Evolutionary conservation across 148 eudicot genomes (phyloP).

Genomic region (Fagopyrum homotropicum): DNA sequence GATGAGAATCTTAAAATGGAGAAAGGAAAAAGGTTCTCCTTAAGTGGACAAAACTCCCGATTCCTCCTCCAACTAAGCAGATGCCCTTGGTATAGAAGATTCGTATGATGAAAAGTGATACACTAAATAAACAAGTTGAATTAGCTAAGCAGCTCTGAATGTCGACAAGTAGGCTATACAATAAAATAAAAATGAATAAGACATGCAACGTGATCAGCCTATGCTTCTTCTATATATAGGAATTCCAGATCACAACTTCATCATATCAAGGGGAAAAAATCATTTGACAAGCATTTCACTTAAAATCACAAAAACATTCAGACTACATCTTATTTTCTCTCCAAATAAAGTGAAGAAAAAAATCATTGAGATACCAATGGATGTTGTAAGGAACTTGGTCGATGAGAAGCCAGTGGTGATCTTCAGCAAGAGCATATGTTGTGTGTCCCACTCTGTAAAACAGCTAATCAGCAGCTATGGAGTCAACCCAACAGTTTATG

Average conservation of each 20-base stretch:
- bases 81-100: background rate
- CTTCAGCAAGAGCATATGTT: slow-evolving; percentile 45
- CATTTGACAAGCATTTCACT: background rate
- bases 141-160: background rate
- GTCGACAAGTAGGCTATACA: background rate
- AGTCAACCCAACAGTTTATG: slow-evolving; percentile 36
- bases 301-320: background rate
- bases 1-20: slow-evolving; percentile 1
- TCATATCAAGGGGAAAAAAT: background rate
- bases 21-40: background rate
- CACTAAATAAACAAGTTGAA: background rate
- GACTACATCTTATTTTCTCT: background rate
- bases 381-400: background rate
- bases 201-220: too few species aligned
- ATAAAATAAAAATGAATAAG: too few species aligned
- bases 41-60: slow-evolving; percentile 3
- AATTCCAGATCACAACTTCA: background rate
- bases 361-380: background rate
- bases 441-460: slow-evolving; percentile 38
- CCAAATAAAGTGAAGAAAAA: background rate
- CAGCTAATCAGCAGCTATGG: slow-evolving; percentile 40
- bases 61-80: slow-evolving; percentile 2
- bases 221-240: background rate
- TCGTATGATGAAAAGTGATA: background rate
- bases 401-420: slow-evolving; percentile 41